These are phyloP conservation scores for Leersia perrieri DNA, from an alignment of 176 grass and related monocot species.

Conservation along the genomic window DNA sequence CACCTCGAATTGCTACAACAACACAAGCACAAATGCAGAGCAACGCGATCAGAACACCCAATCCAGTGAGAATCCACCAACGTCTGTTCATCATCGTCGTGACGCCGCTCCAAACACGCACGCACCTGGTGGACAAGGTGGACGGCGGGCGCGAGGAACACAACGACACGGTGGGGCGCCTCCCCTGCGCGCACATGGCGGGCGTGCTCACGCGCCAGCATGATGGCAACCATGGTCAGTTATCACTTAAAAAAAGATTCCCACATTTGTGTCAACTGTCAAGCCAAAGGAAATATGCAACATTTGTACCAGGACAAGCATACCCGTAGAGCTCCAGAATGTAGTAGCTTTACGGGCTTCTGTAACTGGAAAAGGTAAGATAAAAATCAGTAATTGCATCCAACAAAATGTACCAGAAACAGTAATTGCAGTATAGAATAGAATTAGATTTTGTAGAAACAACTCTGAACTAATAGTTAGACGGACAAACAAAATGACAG, in stretches of 20 bases:
- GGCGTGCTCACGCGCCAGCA: slow-evolving; percentile 53
- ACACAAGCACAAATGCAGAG: not conserved
- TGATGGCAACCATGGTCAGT: slow-evolving; percentile 62
- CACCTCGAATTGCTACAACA: slow-evolving; percentile 56
- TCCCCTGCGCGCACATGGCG: slow-evolving; percentile 27
- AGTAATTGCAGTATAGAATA: not conserved
- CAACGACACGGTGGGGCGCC: slow-evolving; percentile 31
- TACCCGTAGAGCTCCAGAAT: too few species aligned
- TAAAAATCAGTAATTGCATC: too few species aligned
- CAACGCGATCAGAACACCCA: not conserved
- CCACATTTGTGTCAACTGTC: too few species aligned
- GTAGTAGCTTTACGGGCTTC: too few species aligned
- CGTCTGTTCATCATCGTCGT: too few species aligned
- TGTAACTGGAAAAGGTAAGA: too few species aligned
- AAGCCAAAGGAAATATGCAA: too few species aligned
- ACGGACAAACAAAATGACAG: slow-evolving; percentile 6
- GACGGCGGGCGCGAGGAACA: slow-evolving; percentile 65
- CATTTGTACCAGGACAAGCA: too few species aligned
- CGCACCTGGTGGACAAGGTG: slow-evolving; percentile 60
- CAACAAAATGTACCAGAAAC: not conserved
- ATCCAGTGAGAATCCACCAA: too few species aligned
- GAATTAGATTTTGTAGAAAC: not conserved
- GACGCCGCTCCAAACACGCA: not conserved
- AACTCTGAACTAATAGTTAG: not conserved
- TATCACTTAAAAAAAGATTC: too few species aligned